Evolutionary conservation across 2,329 filamentous ascomycete species (phyloP), one percentile per base, ranked within the genome.

Genomic region (Apiospora rasikravindrae): DNA sequence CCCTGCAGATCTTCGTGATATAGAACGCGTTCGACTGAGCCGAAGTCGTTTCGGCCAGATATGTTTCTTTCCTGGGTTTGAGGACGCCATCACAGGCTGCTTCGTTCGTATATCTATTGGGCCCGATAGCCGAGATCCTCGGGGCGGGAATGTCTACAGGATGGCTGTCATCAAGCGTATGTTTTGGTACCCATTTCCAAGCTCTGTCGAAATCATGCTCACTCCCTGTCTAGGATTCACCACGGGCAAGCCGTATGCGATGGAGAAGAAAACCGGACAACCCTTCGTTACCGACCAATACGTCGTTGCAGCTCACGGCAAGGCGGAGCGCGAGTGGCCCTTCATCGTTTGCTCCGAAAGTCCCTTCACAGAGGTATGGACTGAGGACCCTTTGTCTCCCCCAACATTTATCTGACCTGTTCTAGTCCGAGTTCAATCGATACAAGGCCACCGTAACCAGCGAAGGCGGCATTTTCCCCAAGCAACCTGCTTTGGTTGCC

Each of bases 51-150:
- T 99, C 81, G 92, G 93, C 8, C 91, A 96, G 78, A 93, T 98
- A 71, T 98, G 95, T 86, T 98, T 97, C 84, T 96, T 95, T 77
- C 96, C 96, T 14, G 92, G 92, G 4, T 98, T 99, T 76, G 93
- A 97, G 71, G 85, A 93, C 11, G 88, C 93, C 42, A 93, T 98
- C 77, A 90, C 87, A 22, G 94, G 94, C 69, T 97, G 95, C 82
- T 99, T 93, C 80, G 92, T 92, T 49, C 93, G 96, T 69, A 90
- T 98, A 75, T 93, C 92, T 74, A 90, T 98, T 71, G 96, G 95
- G 0, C 88, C 92, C 16, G 93, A 97, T 79, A 89, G 51, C 6
- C 24, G 66, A 37, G 67, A 49, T 10, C 47, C 89, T 14, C 88
- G 91, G 4, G 92, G 92, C 4, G 86, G 91, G 73, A 92, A 93